These are phyloP conservation scores for Fusarium keratoplasticum DNA, from an alignment of 2,329 filamentous ascomycete genomes.

Conservation along the genomic window DNA sequence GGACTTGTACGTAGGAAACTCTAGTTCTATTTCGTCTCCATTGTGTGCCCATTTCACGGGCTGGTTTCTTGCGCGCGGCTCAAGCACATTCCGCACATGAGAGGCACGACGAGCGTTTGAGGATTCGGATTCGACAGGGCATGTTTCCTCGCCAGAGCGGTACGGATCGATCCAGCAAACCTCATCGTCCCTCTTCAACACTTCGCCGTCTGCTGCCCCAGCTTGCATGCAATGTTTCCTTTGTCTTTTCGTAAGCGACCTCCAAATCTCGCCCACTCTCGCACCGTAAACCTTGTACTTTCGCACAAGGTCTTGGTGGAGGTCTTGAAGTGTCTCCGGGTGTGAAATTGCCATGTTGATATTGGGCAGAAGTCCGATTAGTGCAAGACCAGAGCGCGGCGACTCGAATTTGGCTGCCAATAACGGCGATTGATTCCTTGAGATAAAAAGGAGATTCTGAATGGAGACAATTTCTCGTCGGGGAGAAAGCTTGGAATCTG, in stretches of 20 bases:
- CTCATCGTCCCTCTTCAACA: too few relatives aligned
- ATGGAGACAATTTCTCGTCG: neutral
- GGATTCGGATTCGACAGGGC: too few relatives aligned
- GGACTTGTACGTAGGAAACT: too few relatives aligned
- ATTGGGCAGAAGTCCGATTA: neutral
- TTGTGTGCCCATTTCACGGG: too few relatives aligned
- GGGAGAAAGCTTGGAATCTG: neutral
- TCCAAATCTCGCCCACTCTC: too few relatives aligned
- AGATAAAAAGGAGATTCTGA: neutral
- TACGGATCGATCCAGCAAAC: too few relatives aligned
- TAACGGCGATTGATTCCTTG: neutral
- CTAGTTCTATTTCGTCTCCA: too few relatives aligned
- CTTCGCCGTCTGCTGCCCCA: conserved; percentile 46
- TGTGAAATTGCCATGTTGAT: neutral
- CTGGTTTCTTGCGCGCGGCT: too few relatives aligned
- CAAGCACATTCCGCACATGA: too few relatives aligned
- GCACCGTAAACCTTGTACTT: conserved; percentile 46
- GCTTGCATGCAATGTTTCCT: conserved; percentile 7
- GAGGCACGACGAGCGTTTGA: too few relatives aligned
- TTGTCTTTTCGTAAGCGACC: too few relatives aligned
- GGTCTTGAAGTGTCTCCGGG: conserved; percentile 20
- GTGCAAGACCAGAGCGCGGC: neutral
- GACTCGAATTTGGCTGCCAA: neutral
- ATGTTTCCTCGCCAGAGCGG: too few relatives aligned
- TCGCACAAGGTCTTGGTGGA: conserved; percentile 52